Evolutionary conservation across 352 stramenopile genomes (phyloP).

Genomic region (Globisporangium ultimum): DNA sequence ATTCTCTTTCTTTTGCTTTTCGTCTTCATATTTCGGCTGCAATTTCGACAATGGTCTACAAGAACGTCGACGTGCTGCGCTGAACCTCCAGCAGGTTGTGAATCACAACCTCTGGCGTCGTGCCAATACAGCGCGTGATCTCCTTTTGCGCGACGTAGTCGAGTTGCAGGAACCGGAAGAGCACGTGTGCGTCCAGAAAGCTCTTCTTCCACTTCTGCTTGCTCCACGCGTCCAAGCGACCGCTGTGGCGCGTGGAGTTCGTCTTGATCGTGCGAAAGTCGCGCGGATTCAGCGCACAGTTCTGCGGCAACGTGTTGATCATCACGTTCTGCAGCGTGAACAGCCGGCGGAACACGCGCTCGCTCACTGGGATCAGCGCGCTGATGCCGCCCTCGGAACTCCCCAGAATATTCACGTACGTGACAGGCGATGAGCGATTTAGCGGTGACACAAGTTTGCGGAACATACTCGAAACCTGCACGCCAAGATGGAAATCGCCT

Average conservation of each 20-base stretch:
- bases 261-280: conserved; percentile 81
- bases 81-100: conserved; percentile 88
- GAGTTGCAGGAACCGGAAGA: conserved; percentile 78
- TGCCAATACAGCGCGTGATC: conserved; percentile 85
- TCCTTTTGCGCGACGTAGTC: conserved; percentile 89
- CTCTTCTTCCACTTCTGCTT: conserved; percentile 90
- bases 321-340: conserved; percentile 90
- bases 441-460: conserved; percentile 53
- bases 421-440: conserved; percentile 18
- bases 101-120: conserved; percentile 82
- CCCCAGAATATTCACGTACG: conserved; percentile 78
- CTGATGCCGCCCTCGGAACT: conserved; percentile 77
- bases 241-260: conserved; percentile 55
- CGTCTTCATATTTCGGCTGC: too few relatives aligned
- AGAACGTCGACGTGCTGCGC: conserved; percentile 60
- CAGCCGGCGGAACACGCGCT: conserved; percentile 81
- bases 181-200: conserved; percentile 76
- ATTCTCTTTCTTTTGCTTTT: too few relatives aligned
- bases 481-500: conserved; percentile 80
- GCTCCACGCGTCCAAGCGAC: conserved; percentile 73
- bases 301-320: conserved; percentile 85
- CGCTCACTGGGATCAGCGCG: conserved; percentile 70
- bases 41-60: conserved; percentile 30
- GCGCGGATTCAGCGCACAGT: conserved; percentile 81
- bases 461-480: conserved; percentile 75